These are phyloP conservation scores for Leccinellum albellum DNA, from an alignment of 768 basidiomycete species.

Conservation along the genomic window DNA sequence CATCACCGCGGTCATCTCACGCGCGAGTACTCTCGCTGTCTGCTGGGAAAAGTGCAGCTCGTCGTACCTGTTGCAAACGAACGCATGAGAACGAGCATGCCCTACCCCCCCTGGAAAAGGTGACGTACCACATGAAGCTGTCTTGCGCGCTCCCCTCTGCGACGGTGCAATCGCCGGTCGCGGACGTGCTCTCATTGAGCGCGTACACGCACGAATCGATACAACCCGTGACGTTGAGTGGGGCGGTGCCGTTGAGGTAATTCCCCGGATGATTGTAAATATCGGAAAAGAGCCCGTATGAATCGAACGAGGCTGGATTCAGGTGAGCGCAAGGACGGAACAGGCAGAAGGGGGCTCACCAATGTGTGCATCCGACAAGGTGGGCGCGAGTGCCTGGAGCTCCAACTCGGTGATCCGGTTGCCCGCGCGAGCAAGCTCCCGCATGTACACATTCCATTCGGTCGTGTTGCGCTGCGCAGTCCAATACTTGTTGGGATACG, in stretches of 20 bases:
- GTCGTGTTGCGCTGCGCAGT: constrained; percentile 48
- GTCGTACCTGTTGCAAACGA: constrained; percentile 29
- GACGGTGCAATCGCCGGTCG: constrained; percentile 31
- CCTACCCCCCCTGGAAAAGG: background rate
- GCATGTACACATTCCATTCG: constrained; percentile 55
- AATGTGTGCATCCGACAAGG: constrained; percentile 51
- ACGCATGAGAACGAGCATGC: background rate
- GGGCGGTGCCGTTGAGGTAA: constrained; percentile 64
- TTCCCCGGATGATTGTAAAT: constrained; percentile 47
- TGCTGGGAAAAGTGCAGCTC: constrained; percentile 63
- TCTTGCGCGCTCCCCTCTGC: constrained; percentile 39
- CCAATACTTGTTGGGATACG: constrained; percentile 53
- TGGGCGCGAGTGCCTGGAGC: constrained; percentile 46
- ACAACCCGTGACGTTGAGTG: constrained; percentile 54
- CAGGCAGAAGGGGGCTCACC: constrained; percentile 33
- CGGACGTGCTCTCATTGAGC: constrained; percentile 21
- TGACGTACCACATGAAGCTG: constrained; percentile 56
- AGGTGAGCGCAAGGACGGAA: background rate
- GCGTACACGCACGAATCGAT: constrained; percentile 45
- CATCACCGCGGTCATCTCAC: constrained; percentile 47
- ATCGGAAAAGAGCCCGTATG: constrained; percentile 56
- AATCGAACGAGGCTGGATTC: constrained; percentile 53
- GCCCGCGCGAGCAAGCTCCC: constrained; percentile 47
- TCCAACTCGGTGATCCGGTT: constrained; percentile 51
- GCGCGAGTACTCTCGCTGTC: constrained; percentile 49